Conservation (phyloP, 495 filamentous ascomycete genomes). For the Penicillium coprophilum region DNA sequence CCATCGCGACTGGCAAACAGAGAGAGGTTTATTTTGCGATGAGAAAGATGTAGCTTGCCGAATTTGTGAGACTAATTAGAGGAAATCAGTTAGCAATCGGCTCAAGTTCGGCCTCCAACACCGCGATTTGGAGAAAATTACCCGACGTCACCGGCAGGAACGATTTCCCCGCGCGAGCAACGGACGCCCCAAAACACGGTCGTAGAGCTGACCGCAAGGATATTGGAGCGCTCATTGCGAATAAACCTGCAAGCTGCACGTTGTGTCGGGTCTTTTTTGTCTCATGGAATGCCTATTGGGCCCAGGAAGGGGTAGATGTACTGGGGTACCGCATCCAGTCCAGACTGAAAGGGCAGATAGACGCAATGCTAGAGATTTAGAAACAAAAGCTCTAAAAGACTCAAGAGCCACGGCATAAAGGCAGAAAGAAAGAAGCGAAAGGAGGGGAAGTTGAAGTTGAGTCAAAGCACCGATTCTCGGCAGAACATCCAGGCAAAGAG, state of each 20-base stretch:
- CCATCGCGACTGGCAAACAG: slow-evolving; percentile 17
- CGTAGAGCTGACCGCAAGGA: slow-evolving; percentile 35
- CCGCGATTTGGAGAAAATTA: slow-evolving; percentile 19
- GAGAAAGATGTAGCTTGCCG: slow-evolving; percentile 14
- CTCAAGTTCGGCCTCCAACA: not conserved
- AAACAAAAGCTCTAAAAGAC: not conserved
- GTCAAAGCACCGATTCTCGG: slow-evolving; percentile 8
- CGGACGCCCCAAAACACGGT: slow-evolving; percentile 33
- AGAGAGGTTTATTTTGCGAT: slow-evolving; percentile 10
- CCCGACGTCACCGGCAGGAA: slow-evolving; percentile 22
- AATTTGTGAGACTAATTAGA: slow-evolving; percentile 18
- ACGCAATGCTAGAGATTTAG: not conserved
- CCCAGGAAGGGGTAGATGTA: not conserved
- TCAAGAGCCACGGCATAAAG: slow-evolving; percentile 5
- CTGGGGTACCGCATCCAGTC: slow-evolving; percentile 12
- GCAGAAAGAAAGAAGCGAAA: slow-evolving; percentile 1
- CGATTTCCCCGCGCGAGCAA: slow-evolving; percentile 29
- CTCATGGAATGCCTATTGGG: slow-evolving; percentile 10
- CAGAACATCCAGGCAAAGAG: slow-evolving; percentile 1
- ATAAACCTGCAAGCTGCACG: slow-evolving; percentile 9
- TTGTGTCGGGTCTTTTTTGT: not conserved
- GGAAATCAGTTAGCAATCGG: slow-evolving; percentile 12
- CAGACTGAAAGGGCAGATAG: slow-evolving; percentile 6
- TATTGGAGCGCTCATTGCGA: slow-evolving; percentile 33
- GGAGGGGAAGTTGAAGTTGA: not conserved